Evolutionary conservation across 2,329 filamentous ascomycete species (phyloP), one percentile per base, ranked within the genome.

Genomic region (Ceratocystis cacaofunesta): DNA sequence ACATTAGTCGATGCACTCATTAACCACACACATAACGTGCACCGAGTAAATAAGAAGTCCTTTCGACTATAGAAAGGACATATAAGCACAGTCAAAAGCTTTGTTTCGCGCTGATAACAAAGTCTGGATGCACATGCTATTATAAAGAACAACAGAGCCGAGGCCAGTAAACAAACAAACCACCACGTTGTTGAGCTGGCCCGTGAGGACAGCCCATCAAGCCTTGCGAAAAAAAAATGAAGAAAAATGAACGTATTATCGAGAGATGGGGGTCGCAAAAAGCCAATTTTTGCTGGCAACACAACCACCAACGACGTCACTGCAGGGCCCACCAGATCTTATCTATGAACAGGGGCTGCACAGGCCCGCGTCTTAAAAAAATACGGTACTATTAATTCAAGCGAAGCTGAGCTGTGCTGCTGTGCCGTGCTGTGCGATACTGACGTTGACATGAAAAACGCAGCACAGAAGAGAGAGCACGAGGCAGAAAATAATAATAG

Each of bases 191-290:
- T 55, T 25, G 50, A 15, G 50, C 19, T 55, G 50, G 50, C 3
- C 19, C 19, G 50, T 55, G 50, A 30, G 5, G 44, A 10, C 44
- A 48, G 5, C 44, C 6, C 22, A 15, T 44, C 6, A 41, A 46
- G 36, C 60, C 30, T 44, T 44, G 19, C 22, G 22, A 19, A 28
- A 48, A 44, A 3, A 36, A 12, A 61, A 61, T 2, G 1, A 57
- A 50, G 12, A 57, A 57, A 57, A 64, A 17, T n/a, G 62, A 55
- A 15, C 3, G 19, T 55, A 55, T 57, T 63, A 57, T 64, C 19
- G 57, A 41, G 36, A 41, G 36, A 41, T 41, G 36, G 36, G 28
- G 55, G 48, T 36, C 25, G 5, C 50, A 55, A 22, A 62, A 46
- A n/a, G 15, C 44, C 46, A 25, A 30, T 7, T 46, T 17, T 46